phyloP scores from a whole-genome alignment of 352 stramenopile species.

The Phytophthora megakarya region DNA sequence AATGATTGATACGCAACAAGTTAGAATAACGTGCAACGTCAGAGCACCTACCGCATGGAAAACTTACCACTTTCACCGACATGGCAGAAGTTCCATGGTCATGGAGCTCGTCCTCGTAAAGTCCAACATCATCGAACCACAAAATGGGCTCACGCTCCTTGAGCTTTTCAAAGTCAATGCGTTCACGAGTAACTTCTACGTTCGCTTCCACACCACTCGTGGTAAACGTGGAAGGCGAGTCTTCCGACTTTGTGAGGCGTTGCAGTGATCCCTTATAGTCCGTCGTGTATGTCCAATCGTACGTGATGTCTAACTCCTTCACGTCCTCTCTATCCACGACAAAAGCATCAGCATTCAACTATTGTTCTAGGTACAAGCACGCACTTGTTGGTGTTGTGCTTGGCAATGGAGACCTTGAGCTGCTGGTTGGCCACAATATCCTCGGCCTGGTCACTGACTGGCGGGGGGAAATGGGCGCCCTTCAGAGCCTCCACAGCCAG shows the following conservation, averaged over 20 bases:
- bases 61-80: constrained; percentile 83
- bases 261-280: constrained; percentile 83
- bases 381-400: constrained; percentile 80
- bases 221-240: constrained; percentile 15
- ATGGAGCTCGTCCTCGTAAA: constrained; percentile 87
- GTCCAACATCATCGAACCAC: constrained; percentile 80
- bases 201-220: constrained; percentile 38
- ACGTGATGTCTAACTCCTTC: constrained; percentile 84
- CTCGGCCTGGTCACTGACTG: constrained; percentile 38
- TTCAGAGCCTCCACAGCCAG: constrained; percentile 77
- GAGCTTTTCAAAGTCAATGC: constrained; percentile 79
- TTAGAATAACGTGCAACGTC: constrained; percentile 1
- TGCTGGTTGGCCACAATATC: constrained; percentile 74
- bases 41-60: background rate
- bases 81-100: constrained; percentile 81
- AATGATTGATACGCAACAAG: background rate
- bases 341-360: background rate
- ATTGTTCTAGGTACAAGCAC: too few species aligned
- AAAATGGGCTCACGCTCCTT: constrained; percentile 84
- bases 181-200: constrained; percentile 52
- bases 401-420: constrained; percentile 81
- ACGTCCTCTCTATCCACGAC: constrained; percentile 59
- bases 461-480: constrained; percentile 69
- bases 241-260: constrained; percentile 39
- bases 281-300: constrained; percentile 87